phyloP scores from a whole-genome alignment of 1,284 basidiomycete species.

The Naganishia liquefaciens region DNA sequence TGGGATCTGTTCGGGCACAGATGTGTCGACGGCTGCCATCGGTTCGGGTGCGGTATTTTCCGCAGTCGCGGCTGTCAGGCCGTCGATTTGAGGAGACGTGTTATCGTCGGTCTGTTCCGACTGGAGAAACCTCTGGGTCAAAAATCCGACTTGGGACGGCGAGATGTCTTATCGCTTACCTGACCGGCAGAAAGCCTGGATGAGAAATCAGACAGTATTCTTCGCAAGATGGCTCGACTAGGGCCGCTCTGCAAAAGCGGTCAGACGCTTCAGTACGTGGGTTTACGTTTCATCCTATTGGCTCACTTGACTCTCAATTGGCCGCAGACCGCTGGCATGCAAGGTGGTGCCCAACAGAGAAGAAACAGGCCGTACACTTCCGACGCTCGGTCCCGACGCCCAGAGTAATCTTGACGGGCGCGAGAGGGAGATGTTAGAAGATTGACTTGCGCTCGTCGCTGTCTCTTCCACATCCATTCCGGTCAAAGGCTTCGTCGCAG shows the following conservation, averaged over 20 bases:
- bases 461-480: neutral
- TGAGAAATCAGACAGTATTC: slow-evolving; percentile 5
- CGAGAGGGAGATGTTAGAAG: neutral
- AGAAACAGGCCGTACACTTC: neutral
- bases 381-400: neutral
- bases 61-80: neutral
- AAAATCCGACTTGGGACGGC: neutral
- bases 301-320: too few species aligned
- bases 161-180: neutral
- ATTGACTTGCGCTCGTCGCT: neutral
- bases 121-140: neutral
- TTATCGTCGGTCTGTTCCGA: neutral
- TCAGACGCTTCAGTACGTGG: neutral
- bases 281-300: too few species aligned
- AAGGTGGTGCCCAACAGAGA: neutral
- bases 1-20: slow-evolving; percentile 32
- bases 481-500: too few species aligned
- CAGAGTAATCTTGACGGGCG: slow-evolving; percentile 1
- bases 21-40: slow-evolving; percentile 8
- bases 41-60: neutral
- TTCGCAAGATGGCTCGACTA: neutral
- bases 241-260: neutral
- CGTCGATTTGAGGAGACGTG: neutral
- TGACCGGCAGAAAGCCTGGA: neutral
- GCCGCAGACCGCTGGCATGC: too few species aligned